Conservation (phyloP, 371 early-diverging fungal genomes). For the Apophysomyces sp. region DNA sequence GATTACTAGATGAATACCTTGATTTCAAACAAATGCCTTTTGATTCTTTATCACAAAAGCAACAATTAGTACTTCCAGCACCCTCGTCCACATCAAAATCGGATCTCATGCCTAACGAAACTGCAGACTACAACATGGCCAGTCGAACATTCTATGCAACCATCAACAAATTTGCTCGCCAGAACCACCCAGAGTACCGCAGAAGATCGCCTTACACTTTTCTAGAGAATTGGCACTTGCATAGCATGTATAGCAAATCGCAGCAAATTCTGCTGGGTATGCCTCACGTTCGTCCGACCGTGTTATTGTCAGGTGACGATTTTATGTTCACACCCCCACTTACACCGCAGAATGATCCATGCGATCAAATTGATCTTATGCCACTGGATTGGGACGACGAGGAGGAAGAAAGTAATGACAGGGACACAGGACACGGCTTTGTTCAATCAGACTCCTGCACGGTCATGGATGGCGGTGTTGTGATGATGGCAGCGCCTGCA, state of each 20-base stretch:
- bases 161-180: conserved; percentile 39
- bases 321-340: conserved; percentile 48
- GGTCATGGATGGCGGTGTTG: conserved; percentile 11
- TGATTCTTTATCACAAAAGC: neutral
- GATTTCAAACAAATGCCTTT: neutral
- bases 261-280: conserved; percentile 46
- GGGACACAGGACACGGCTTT: neutral
- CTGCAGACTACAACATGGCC: conserved; percentile 28
- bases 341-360: conserved; percentile 14
- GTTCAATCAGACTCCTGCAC: neutral
- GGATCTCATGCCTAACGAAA: conserved; percentile 1
- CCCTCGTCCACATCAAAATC: neutral
- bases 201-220: conserved; percentile 36
- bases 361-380: conserved; percentile 1
- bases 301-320: conserved; percentile 44
- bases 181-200: conserved; percentile 23
- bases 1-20: conserved; percentile 16
- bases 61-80: neutral
- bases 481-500: conserved; percentile 19
- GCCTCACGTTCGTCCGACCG: conserved; percentile 31
- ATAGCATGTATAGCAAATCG: conserved; percentile 52
- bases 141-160: conserved; percentile 47
- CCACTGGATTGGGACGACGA: conserved; percentile 16
- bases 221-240: conserved; percentile 41
- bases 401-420: conserved; percentile 7